Percentiles rank a stretch among this genome's conserved stretches.
Conservation (phyloP, 2,329 filamentous ascomycete species). For the Hymenoscyphus fraxineus region DNA sequence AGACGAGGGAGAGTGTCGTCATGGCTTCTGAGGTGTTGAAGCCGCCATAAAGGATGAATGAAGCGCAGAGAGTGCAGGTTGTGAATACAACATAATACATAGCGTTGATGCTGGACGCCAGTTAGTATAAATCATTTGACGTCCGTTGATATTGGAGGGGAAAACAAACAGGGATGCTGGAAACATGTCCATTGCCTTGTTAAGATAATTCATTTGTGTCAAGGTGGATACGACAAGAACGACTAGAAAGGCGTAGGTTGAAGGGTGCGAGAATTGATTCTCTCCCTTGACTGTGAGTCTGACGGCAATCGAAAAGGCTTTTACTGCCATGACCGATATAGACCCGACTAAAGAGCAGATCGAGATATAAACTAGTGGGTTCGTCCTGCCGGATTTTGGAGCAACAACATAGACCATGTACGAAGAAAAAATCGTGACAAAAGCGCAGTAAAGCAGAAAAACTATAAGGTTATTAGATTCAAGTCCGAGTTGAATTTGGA, state of each 20-base stretch:
- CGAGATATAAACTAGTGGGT: slow-evolving; percentile 91
- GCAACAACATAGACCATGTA: slow-evolving; percentile 96
- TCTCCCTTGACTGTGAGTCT: slow-evolving; percentile 90
- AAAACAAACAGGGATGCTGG: slow-evolving; percentile 85
- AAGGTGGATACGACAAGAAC: slow-evolving; percentile 88
- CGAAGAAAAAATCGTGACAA: slow-evolving; percentile 76
- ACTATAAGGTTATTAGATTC: slow-evolving; percentile 49
- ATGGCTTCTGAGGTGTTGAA: slow-evolving; percentile 93
- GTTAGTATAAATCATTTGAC: slow-evolving; percentile 14
- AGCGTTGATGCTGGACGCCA: slow-evolving; percentile 57
- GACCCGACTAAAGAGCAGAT: slow-evolving; percentile 97
- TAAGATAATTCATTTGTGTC: slow-evolving; percentile 99
- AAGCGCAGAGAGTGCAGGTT: slow-evolving; percentile 87
- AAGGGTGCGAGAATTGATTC: slow-evolving; percentile 92
- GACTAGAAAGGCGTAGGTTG: slow-evolving; percentile 96
- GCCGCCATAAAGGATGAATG: slow-evolving; percentile 91
- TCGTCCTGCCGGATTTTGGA: slow-evolving; percentile 85
- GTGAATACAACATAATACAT: slow-evolving; percentile 97
- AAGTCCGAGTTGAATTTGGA: background rate
- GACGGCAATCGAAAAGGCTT: slow-evolving; percentile 94
- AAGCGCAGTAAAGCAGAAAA: slow-evolving; percentile 80
- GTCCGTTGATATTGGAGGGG: no score
- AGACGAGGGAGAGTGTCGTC: slow-evolving; percentile 87
- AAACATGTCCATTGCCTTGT: slow-evolving; percentile 95
- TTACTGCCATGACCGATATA: slow-evolving; percentile 98